These are phyloP conservation scores for Tolypocladium amazonense DNA, from an alignment of 2,329 filamentous ascomycete genomes.

Conservation along the genomic window DNA sequence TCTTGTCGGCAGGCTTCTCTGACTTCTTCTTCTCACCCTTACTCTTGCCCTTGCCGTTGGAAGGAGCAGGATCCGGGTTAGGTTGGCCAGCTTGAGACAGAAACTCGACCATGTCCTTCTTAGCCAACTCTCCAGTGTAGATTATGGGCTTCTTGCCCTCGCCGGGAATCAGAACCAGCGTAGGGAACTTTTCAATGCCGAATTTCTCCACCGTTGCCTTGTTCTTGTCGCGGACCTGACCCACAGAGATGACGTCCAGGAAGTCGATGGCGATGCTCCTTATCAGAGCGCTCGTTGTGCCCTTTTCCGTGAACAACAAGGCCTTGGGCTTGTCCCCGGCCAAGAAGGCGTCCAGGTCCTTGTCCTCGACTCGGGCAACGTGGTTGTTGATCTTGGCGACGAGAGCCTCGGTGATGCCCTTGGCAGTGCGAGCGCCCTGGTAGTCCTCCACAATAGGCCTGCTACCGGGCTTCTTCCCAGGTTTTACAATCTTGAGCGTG, in stretches of 20 bases:
- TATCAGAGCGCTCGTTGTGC: conserved; percentile 71
- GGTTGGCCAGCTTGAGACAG: conserved; percentile 68
- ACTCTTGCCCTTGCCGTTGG: conserved; percentile 22
- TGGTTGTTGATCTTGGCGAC: conserved; percentile 85
- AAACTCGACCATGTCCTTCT: conserved; percentile 71
- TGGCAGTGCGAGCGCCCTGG: conserved; percentile 71
- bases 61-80: conserved; percentile 58
- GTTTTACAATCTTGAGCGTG: conserved; percentile 85
- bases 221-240: conserved; percentile 78
- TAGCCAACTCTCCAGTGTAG: conserved; percentile 79
- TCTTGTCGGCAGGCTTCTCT: conserved; percentile 19
- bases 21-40: conserved; percentile 23
- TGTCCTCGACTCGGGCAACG: conserved; percentile 71
- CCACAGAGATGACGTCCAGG: conserved; percentile 66
- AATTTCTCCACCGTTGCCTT: conserved; percentile 60
- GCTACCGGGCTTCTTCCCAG: conserved; percentile 64
- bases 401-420: conserved; percentile 77
- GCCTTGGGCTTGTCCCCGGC: conserved; percentile 67
- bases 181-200: conserved; percentile 67
- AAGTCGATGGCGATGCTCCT: conserved; percentile 87
- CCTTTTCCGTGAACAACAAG: conserved; percentile 89
- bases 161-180: conserved; percentile 68
- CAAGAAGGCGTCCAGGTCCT: conserved; percentile 68
- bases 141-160: conserved; percentile 56
- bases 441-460: conserved; percentile 86